Evolutionary conservation across 495 filamentous ascomycete species (phyloP).

Genomic region (Podospora comata): DNA sequence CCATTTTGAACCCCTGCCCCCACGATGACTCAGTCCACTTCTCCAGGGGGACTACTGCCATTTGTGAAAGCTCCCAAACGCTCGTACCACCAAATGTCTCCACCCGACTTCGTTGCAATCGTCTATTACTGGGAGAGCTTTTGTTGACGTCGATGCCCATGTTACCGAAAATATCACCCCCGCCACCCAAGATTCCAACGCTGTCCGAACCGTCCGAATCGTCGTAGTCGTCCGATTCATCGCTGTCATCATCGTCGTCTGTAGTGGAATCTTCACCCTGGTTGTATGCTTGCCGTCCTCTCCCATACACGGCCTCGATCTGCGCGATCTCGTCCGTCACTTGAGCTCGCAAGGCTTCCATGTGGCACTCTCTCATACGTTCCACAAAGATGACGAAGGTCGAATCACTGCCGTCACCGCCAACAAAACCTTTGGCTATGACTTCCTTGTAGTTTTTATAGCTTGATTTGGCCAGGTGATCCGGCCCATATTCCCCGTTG

Average conservation of each 20-base stretch:
- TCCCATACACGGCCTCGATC: background rate
- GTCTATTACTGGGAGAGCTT: background rate
- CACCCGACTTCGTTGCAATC: background rate
- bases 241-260: too few species aligned
- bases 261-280: too few species aligned
- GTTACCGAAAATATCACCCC: background rate
- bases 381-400: background rate
- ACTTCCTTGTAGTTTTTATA: background rate
- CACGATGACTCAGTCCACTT: background rate
- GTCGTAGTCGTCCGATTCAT: too few species aligned
- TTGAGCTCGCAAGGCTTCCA: background rate
- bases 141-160: background rate
- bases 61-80: background rate
- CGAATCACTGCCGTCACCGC: background rate
- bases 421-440: background rate
- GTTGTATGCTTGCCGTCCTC: too few species aligned
- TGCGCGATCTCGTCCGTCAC: background rate
- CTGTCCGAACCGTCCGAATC: too few species aligned
- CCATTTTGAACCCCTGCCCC: background rate
- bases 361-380: background rate
- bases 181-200: too few species aligned
- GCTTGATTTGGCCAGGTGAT: background rate
- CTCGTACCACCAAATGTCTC: background rate
- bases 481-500: background rate
- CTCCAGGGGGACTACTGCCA: background rate